Percentiles rank a stretch among this genome's conserved stretches.
These are phyloP conservation scores for Hypoxylon sp. DNA, from an alignment of 2,329 filamentous ascomycete species.

Conservation along the genomic window DNA sequence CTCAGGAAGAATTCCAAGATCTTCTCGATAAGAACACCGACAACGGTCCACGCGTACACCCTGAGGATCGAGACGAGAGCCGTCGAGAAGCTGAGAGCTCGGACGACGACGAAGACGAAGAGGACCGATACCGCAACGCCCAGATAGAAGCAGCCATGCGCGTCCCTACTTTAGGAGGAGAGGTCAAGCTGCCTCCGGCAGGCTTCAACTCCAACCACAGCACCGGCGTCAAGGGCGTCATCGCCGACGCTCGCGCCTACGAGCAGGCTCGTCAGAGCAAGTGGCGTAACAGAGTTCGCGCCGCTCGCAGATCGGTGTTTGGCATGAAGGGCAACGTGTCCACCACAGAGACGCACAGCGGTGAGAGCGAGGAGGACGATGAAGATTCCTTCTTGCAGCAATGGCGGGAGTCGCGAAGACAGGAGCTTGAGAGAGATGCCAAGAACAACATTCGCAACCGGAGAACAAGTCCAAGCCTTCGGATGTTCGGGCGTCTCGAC, in stretches of 20 bases:
- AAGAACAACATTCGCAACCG: slow-evolving; percentile 65
- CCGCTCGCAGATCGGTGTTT: slow-evolving; percentile 64
- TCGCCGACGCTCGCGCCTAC: slow-evolving; percentile 81
- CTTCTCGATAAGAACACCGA: slow-evolving; percentile 65
- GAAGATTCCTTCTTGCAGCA: slow-evolving; percentile 83
- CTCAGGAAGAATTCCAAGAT: slow-evolving; percentile 72
- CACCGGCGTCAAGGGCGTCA: slow-evolving; percentile 87
- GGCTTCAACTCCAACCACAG: slow-evolving; percentile 73
- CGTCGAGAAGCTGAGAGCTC: slow-evolving; percentile 53
- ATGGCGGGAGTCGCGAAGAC: slow-evolving; percentile 83
- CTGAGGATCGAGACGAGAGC: slow-evolving; percentile 64
- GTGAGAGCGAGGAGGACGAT: slow-evolving; percentile 62
- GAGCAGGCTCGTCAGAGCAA: slow-evolving; percentile 69
- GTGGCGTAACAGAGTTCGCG: slow-evolving; percentile 61
- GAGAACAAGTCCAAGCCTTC: slow-evolving; percentile 77
- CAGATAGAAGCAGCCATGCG: slow-evolving; percentile 72
- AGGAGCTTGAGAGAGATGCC: slow-evolving; percentile 74
- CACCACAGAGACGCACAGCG: slow-evolving; percentile 45
- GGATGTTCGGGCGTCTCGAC: slow-evolving; percentile 80
- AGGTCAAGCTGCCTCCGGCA: slow-evolving; percentile 67
- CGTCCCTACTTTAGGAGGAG: slow-evolving; percentile 61
- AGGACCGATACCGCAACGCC: slow-evolving; percentile 60
- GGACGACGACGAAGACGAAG: slow-evolving; percentile 64
- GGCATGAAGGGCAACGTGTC: slow-evolving; percentile 50
- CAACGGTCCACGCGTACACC: slow-evolving; percentile 57